Evolutionary conservation across 1,284 basidiomycete species (phyloP).

Genomic region (Melampsora larici-populina): DNA sequence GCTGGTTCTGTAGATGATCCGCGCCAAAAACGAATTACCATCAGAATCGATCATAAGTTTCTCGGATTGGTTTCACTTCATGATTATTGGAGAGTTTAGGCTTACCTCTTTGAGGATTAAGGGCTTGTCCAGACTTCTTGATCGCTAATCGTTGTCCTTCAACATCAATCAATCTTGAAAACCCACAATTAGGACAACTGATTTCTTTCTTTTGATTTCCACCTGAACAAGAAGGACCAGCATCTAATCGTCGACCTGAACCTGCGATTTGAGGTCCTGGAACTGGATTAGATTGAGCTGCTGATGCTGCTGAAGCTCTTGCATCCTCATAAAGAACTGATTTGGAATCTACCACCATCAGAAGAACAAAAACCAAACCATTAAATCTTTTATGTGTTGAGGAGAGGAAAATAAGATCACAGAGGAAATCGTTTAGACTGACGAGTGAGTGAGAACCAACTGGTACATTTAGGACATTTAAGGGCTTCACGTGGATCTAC

Average conservation of each 20-base stretch:
- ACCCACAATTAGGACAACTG: conserved; percentile 35
- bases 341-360: background rate
- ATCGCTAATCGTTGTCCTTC: conserved; percentile 38
- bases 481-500: conserved; percentile 39
- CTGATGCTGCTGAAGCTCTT: background rate
- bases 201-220: conserved; percentile 26
- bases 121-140: conserved; percentile 33
- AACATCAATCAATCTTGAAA: conserved; percentile 36
- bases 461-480: conserved; percentile 41
- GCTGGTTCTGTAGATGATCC: conserved; percentile 18
- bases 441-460: conserved; percentile 35
- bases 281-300: background rate
- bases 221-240: conserved; percentile 24
- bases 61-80: background rate
- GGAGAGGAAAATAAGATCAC: too few relatives aligned
- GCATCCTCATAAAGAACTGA: background rate
- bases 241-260: conserved; percentile 17
- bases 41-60: background rate
- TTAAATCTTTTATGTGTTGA: too few relatives aligned
- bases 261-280: background rate
- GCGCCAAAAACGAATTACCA: background rate
- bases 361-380: too few relatives aligned
- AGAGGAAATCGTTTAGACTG: too few relatives aligned
- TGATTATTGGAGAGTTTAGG: too few relatives aligned
- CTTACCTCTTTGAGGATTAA: conserved; percentile 32